A percentile compares a stretch with the other conserved stretches of the same genome.
Evolutionary conservation across 2,329 filamentous ascomycete species (phyloP).

Genomic region (Pseudocercospora macadamiae): DNA sequence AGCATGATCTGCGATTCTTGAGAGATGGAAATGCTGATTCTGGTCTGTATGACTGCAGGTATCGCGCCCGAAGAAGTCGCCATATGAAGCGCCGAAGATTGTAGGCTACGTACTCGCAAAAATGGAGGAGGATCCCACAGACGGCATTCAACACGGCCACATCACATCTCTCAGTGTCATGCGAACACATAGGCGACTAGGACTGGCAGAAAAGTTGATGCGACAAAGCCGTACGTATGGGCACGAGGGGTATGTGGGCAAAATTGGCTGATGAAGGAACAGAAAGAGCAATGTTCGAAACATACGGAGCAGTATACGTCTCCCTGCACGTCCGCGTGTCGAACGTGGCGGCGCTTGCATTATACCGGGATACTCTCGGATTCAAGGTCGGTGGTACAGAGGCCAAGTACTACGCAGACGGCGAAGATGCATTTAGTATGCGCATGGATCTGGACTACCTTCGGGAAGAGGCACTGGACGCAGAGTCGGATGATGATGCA

Average conservation of each 20-base stretch:
- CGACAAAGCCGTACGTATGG: slow-evolving; percentile 78
- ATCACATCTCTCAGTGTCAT: slow-evolving; percentile 95
- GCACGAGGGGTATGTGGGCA: too few species aligned
- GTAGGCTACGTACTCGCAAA: slow-evolving; percentile 99
- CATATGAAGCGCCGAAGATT: slow-evolving; percentile 92
- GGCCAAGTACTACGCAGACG: slow-evolving; percentile 92
- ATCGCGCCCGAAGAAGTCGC: slow-evolving; percentile 73
- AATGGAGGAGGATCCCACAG: slow-evolving; percentile 97
- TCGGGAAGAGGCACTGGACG: slow-evolving; percentile 56
- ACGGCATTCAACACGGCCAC: slow-evolving; percentile 91
- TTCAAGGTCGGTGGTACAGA: slow-evolving; percentile 88
- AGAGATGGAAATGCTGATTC: too few species aligned
- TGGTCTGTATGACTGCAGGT: slow-evolving; percentile 54
- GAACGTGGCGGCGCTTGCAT: slow-evolving; percentile 85
- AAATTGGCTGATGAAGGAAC: slow-evolving; percentile 17
- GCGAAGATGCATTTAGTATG: slow-evolving; percentile 96
- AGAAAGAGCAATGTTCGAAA: slow-evolving; percentile 97
- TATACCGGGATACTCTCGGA: slow-evolving; percentile 90
- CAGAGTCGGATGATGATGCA: slow-evolving; percentile 45
- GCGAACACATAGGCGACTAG: slow-evolving; percentile 87
- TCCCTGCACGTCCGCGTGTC: slow-evolving; percentile 93
- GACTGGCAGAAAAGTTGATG: slow-evolving; percentile 97
- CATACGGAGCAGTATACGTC: slow-evolving; percentile 87
- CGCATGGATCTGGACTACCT: slow-evolving; percentile 73
- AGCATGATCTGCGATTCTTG: neutral